Evolutionary conservation across 495 filamentous ascomycete species (phyloP).

Genomic region (Choiromyces venosus): DNA sequence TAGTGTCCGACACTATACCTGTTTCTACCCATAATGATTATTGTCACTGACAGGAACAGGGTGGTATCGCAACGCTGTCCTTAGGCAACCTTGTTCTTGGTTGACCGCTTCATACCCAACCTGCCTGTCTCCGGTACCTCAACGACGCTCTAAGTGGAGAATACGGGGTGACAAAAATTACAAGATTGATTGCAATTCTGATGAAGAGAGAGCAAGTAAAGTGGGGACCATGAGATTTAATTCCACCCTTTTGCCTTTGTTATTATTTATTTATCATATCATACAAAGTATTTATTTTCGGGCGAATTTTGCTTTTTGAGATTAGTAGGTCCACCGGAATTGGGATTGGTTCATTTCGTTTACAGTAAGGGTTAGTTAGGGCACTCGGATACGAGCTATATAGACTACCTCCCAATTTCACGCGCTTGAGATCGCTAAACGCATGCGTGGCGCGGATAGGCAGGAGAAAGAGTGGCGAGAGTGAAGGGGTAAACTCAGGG

Average conservation of each 20-base stretch:
- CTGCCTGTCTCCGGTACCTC: background rate
- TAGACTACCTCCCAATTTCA: background rate
- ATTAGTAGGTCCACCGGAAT: background rate
- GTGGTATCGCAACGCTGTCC: background rate
- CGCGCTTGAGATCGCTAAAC: background rate
- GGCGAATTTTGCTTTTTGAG: background rate
- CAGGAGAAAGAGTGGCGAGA: background rate
- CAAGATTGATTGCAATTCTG: background rate
- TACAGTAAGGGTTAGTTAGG: background rate
- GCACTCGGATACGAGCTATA: background rate
- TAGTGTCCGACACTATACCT: no score
- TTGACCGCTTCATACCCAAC: background rate
- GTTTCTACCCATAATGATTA: background rate
- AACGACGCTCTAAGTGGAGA: background rate
- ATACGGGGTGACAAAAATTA: background rate
- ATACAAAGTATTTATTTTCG: background rate
- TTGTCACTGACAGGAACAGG: background rate
- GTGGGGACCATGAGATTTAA: background rate
- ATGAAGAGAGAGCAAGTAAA: background rate
- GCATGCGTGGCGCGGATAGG: background rate
- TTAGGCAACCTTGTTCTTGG: background rate
- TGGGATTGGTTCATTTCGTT: background rate
- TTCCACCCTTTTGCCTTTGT: background rate
- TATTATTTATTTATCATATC: background rate
- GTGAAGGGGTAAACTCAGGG: background rate